Percentiles rank a stretch among this genome's conserved stretches.
Evolutionary conservation across 1,139 yeast species (phyloP).

Genomic region (Chernovozyma aurita): DNA sequence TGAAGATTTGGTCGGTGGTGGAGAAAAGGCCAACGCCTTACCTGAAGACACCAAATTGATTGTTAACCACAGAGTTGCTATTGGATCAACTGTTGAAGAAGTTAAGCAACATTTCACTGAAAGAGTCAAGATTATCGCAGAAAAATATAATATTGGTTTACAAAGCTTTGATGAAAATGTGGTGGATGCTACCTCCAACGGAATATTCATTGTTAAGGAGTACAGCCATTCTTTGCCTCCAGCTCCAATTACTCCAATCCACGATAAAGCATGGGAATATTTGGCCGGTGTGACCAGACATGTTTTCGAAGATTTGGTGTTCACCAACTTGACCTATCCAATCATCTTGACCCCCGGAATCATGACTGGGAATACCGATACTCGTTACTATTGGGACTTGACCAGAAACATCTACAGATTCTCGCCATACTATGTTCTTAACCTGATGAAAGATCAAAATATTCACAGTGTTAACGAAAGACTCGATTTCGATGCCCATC

Average conservation of each 20-base stretch:
- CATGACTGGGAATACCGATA: slow-evolving; percentile 83
- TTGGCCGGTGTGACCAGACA: slow-evolving; percentile 43
- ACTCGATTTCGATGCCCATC: slow-evolving; percentile 32
- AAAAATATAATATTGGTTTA: slow-evolving; percentile 24
- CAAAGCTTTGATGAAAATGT: slow-evolving; percentile 19
- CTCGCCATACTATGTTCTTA: slow-evolving; percentile 31
- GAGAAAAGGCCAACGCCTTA: slow-evolving; percentile 38
- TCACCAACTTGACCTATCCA: slow-evolving; percentile 30
- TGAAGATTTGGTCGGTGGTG: slow-evolving; percentile 32
- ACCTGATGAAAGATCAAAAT: slow-evolving; percentile 16
- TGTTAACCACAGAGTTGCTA: slow-evolving; percentile 34
- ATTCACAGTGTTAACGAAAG: slow-evolving; percentile 42
- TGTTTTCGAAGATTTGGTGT: slow-evolving; percentile 38
- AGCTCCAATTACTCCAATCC: slow-evolving; percentile 35
- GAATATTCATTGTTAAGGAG: slow-evolving; percentile 20
- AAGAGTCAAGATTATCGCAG: slow-evolving; percentile 24
- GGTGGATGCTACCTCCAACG: slow-evolving; percentile 14
- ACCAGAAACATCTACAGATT: slow-evolving; percentile 71
- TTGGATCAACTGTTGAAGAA: slow-evolving; percentile 22
- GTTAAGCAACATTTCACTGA: slow-evolving; percentile 19
- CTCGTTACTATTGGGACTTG: slow-evolving; percentile 71
- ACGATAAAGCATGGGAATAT: slow-evolving; percentile 37
- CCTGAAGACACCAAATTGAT: slow-evolving; percentile 32
- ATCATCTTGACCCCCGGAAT: slow-evolving; percentile 60
- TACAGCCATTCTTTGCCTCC: slow-evolving; percentile 20